phyloP scores from a whole-genome alignment of 208 protist genomes.

The Herpetomonas samuelpessoai region DNA sequence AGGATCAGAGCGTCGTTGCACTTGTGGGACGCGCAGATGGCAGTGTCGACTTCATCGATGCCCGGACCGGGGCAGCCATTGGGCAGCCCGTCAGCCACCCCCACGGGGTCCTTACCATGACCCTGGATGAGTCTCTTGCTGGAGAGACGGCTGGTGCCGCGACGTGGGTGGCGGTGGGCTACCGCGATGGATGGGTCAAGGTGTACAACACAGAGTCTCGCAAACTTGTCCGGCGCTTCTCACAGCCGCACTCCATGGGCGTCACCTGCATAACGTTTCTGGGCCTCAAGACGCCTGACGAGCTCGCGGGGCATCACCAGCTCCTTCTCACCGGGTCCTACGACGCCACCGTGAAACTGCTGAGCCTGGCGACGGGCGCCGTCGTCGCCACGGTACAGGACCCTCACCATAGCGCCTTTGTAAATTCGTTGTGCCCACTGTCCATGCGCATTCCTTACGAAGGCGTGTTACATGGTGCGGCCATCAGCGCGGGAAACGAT shows the following conservation, averaged over 20 bases:
- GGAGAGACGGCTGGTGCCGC: neutral
- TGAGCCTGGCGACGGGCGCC: conserved; percentile 47
- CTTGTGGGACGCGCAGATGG: conserved; percentile 65
- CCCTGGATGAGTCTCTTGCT: conserved; percentile 1
- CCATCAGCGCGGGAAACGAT: conserved; percentile 70
- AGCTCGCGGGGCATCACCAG: conserved; percentile 42
- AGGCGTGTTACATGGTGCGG: conserved; percentile 8
- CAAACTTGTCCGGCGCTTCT: conserved; percentile 75
- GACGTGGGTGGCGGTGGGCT: conserved; percentile 73
- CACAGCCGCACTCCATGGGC: conserved; percentile 52
- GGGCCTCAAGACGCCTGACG: conserved; percentile 17
- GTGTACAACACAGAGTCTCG: conserved; percentile 65
- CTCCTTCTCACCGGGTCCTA: conserved; percentile 67
- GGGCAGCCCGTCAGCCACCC: conserved; percentile 4
- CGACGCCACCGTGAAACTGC: conserved; percentile 54
- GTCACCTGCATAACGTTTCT: conserved; percentile 64
- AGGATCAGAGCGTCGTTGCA: conserved; percentile 13
- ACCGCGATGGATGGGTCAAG: conserved; percentile 79
- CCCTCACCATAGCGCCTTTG: conserved; percentile 50
- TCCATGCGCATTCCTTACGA: neutral
- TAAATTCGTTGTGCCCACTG: conserved; percentile 49
- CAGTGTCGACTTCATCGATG: conserved; percentile 51
- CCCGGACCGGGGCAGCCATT: conserved; percentile 16
- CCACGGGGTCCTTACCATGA: conserved; percentile 1
- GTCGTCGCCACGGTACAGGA: conserved; percentile 37